Evolutionary conservation across 768 basidiomycete species (phyloP).

Genomic region (Phlebiopsis flavidoalba): DNA sequence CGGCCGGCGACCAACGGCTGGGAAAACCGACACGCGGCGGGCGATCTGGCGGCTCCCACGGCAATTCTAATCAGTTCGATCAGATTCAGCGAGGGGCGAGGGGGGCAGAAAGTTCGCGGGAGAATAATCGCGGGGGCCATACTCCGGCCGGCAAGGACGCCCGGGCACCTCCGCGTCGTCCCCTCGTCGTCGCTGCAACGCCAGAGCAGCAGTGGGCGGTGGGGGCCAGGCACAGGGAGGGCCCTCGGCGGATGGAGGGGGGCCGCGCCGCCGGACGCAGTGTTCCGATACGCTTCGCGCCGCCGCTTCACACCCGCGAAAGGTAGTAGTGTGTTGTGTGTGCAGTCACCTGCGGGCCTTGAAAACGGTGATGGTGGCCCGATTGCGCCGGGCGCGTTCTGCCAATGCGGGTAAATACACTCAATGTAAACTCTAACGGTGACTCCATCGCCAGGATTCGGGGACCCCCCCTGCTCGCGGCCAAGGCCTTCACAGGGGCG

Average conservation of each 20-base stretch:
- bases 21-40: neutral
- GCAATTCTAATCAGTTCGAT: constrained; percentile 13
- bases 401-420: constrained; percentile 39
- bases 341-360: neutral
- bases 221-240: neutral
- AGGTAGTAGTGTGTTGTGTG: no score
- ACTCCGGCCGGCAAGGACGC: constrained; percentile 11
- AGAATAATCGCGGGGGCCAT: constrained; percentile 11
- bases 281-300: neutral
- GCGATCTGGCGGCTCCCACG: constrained; percentile 11
- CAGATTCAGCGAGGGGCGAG: neutral
- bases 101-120: constrained; percentile 9
- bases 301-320: neutral
- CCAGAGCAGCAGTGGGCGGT: no score
- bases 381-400: constrained; percentile 19
- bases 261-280: neutral
- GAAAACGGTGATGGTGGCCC: neutral
- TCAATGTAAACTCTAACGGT: constrained; percentile 58
- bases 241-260: neutral
- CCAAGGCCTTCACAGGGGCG: no score
- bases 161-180: no score
- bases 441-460: constrained; percentile 23
- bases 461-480: constrained; percentile 27
- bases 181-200: no score
- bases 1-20: neutral